phyloP scores from a whole-genome alignment of 768 basidiomycete species.

The Xerocomellus amylosporus region DNA sequence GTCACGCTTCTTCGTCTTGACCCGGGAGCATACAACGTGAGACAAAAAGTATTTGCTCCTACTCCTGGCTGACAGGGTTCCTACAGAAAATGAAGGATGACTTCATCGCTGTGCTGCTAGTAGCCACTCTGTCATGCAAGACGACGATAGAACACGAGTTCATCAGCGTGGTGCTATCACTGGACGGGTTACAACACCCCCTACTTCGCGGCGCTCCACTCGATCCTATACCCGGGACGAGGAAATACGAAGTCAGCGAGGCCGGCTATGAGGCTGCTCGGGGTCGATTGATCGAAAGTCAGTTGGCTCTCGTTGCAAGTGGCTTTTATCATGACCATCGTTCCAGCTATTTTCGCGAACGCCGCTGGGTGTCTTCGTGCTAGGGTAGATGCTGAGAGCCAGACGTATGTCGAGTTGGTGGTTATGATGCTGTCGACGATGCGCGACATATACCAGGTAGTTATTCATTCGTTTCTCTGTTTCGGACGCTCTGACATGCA shows the following conservation, averaged over 20 bases:
- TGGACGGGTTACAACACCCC: constrained; percentile 56
- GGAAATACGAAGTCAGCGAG: constrained; percentile 32
- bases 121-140: constrained; percentile 46
- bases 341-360: constrained; percentile 47
- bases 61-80: background rate
- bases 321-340: constrained; percentile 8
- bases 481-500: constrained; percentile 4
- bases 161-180: constrained; percentile 50
- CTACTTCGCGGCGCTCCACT: constrained; percentile 40
- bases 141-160: constrained; percentile 59
- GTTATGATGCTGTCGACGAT: constrained; percentile 51
- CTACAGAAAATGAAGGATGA: constrained; percentile 44
- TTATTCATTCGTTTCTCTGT: constrained; percentile 2
- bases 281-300: constrained; percentile 38
- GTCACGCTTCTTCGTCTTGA: constrained; percentile 54
- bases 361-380: constrained; percentile 36
- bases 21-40: constrained; percentile 57
- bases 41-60: constrained; percentile 17
- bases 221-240: constrained; percentile 16
- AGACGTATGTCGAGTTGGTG: constrained; percentile 40
- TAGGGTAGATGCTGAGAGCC: constrained; percentile 34
- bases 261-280: constrained; percentile 36
- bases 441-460: constrained; percentile 46
- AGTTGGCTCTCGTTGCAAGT: constrained; percentile 16
- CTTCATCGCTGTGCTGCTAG: constrained; percentile 54